These are phyloP conservation scores for Tuber borchii DNA, from an alignment of 495 filamentous ascomycete genomes.

Conservation along the genomic window DNA sequence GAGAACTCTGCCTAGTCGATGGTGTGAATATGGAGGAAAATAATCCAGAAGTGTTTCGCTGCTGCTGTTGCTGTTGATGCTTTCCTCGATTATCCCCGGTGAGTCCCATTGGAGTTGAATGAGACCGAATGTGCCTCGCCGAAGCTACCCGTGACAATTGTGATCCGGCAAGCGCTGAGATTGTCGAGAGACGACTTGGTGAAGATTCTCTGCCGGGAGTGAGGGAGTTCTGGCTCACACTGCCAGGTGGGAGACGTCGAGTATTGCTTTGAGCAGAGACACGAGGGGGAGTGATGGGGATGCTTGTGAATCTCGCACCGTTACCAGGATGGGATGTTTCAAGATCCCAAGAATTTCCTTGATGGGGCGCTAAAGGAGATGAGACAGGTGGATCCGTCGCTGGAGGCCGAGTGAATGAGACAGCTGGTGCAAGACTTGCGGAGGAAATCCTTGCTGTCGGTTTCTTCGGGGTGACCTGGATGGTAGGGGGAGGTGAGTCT, in stretches of 20 bases:
- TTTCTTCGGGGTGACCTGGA: neutral
- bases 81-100: constrained; percentile 19
- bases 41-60: neutral
- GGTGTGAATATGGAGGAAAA: constrained; percentile 3
- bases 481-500: neutral
- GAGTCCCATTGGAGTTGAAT: constrained; percentile 34
- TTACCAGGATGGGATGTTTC: constrained; percentile 16
- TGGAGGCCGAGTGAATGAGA: constrained; percentile 10
- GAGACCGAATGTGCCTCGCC: constrained; percentile 31
- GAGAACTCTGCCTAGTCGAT: neutral
- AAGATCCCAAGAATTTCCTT: constrained; percentile 12
- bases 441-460: neutral
- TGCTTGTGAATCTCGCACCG: constrained; percentile 4
- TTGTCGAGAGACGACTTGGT: constrained; percentile 16
- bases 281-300: constrained; percentile 4
- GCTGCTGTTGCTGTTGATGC: constrained; percentile 11
- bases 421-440: neutral
- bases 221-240: neutral
- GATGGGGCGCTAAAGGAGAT: constrained; percentile 12
- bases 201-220: constrained; percentile 18
- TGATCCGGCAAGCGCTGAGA: constrained; percentile 15
- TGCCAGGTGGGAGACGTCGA: neutral
- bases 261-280: neutral
- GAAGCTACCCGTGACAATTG: constrained; percentile 30
- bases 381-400: constrained; percentile 16